Percentiles rank a stretch among this genome's conserved stretches.
Evolutionary conservation across 495 filamentous ascomycete species (phyloP).

Genomic region (Amniculicola lignicola): DNA sequence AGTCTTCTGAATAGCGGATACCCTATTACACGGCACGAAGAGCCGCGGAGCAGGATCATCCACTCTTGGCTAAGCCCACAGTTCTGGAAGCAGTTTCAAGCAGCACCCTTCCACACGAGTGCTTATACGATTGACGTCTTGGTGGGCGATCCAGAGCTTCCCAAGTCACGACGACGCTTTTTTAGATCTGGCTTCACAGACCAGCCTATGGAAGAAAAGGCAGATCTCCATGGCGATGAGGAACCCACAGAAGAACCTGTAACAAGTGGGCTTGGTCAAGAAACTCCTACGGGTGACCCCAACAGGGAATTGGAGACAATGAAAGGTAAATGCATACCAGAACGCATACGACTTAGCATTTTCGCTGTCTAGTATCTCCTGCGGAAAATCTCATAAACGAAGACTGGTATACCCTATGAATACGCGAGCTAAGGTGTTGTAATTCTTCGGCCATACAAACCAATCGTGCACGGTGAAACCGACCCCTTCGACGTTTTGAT

Average conservation of each 20-base stretch:
- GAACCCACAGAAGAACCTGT: no score
- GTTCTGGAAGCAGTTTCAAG: background rate
- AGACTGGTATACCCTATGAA: background rate
- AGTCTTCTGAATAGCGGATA: no score
- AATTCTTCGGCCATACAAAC: background rate
- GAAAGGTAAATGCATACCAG: constrained; percentile 1
- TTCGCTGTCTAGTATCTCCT: background rate
- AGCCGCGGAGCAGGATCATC: background rate
- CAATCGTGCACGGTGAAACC: no score
- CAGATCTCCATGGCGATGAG: background rate
- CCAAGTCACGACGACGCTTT: no score
- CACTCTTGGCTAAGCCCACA: background rate
- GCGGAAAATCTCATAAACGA: background rate
- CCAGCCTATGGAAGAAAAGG: background rate
- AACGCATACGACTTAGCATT: constrained; percentile 4
- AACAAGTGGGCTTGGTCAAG: no score
- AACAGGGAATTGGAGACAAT: background rate
- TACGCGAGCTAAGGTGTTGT: background rate
- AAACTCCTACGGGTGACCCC: background rate
- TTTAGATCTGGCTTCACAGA: no score
- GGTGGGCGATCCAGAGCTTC: background rate
- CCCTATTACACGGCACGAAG: background rate
- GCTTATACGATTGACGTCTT: constrained; percentile 1
- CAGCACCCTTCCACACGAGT: no score
- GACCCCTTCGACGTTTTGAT: no score